These are phyloP conservation scores for Lichenothelia convexa DNA, from an alignment of 495 filamentous ascomycete genomes.

Conservation along the genomic window DNA sequence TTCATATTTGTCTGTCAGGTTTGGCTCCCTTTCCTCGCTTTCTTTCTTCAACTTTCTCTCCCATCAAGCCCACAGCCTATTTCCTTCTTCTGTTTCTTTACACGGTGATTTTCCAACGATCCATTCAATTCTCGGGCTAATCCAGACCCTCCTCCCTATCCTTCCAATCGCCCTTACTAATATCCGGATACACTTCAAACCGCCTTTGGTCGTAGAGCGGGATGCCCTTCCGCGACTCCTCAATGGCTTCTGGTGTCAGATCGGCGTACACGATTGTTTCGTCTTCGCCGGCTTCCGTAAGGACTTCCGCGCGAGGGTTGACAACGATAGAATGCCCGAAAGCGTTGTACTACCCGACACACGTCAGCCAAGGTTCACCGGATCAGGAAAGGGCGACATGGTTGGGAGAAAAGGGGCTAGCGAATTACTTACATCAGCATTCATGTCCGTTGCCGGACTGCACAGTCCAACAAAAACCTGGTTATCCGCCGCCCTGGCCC, in stretches of 20 bases:
- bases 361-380: no score
- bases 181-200: constrained; percentile 93
- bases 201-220: constrained; percentile 70
- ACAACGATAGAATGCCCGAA: constrained; percentile 81
- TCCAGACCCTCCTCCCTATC: not conserved
- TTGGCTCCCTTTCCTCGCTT: no score
- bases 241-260: constrained; percentile 50
- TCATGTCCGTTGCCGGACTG: constrained; percentile 68
- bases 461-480: constrained; percentile 89
- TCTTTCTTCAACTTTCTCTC: no score
- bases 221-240: constrained; percentile 63
- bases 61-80: no score
- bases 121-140: no score
- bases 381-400: no score
- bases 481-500: constrained; percentile 80
- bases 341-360: constrained; percentile 79
- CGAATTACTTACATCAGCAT: no score
- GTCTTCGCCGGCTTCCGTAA: constrained; percentile 52
- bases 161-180: constrained; percentile 35
- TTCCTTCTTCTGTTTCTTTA: no score
- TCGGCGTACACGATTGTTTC: constrained; percentile 66
- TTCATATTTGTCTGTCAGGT: no score
- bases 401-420: no score
- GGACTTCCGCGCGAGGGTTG: constrained; percentile 71
- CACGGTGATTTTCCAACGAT: no score